phyloP scores from a whole-genome alignment of 352 stramenopile genomes.

The Pythium pyrilobum region DNA sequence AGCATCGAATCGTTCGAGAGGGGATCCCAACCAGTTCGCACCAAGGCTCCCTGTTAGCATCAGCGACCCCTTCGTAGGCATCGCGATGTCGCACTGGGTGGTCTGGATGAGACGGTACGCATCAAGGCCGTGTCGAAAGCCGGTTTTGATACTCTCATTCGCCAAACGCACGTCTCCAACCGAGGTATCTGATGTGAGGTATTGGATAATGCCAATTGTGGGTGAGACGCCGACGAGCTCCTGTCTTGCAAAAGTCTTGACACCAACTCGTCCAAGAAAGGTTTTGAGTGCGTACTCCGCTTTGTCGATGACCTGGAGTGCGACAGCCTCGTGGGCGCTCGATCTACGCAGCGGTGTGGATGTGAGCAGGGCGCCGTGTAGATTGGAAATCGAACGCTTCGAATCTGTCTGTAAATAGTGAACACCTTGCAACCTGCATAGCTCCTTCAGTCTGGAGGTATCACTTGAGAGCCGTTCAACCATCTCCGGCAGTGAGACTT shows the following conservation, averaged over 20 bases:
- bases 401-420: constrained; percentile 30
- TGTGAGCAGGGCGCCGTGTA: constrained; percentile 35
- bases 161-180: constrained; percentile 2
- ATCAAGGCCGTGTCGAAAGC: neutral
- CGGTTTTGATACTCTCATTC: neutral
- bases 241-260: too few relatives aligned
- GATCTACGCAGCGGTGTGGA: too few relatives aligned
- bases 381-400: constrained; percentile 28
- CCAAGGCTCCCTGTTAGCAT: constrained; percentile 1
- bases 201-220: neutral
- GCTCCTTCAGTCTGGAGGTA: constrained; percentile 34
- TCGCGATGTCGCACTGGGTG: neutral
- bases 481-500: constrained; percentile 35
- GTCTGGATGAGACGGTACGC: constrained; percentile 1
- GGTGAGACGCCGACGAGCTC: neutral
- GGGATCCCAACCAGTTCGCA: too few relatives aligned
- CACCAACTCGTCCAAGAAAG: too few relatives aligned
- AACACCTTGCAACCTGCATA: constrained; percentile 45
- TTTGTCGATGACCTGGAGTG: constrained; percentile 2
- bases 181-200: constrained; percentile 5
- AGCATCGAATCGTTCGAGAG: too few relatives aligned
- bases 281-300: constrained; percentile 3
- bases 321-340: constrained; percentile 1
- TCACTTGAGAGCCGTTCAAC: constrained; percentile 52
- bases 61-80: neutral